Percentiles rank a stretch among this genome's conserved stretches.
phyloP scores from a whole-genome alignment of 2,329 filamentous ascomycete species.

The Huntiella decipiens region DNA sequence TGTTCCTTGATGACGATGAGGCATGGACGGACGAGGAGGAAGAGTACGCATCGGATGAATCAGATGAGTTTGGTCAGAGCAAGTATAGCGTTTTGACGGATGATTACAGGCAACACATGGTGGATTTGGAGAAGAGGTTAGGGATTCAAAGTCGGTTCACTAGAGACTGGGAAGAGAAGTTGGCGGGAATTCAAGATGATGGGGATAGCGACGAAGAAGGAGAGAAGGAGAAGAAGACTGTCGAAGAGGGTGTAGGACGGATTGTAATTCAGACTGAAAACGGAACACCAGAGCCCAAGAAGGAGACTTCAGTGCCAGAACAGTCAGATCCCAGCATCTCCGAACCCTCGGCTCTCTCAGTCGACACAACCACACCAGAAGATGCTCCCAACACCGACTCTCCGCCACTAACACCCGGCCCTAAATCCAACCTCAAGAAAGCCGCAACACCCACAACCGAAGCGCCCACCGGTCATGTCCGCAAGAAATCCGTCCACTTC shows the following conservation, averaged over 20 bases:
- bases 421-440: constrained; percentile 16
- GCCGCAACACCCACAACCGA: constrained; percentile 11
- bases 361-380: not conserved
- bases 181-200: constrained; percentile 19
- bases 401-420: not conserved
- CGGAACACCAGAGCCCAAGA: constrained; percentile 11
- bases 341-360: not conserved
- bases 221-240: constrained; percentile 20
- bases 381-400: not conserved
- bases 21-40: constrained; percentile 28
- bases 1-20: constrained; percentile 45
- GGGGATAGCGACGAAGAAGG: constrained; percentile 20
- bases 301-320: not conserved
- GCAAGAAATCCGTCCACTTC: constrained; percentile 64
- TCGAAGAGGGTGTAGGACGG: constrained; percentile 36
- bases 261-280: constrained; percentile 26
- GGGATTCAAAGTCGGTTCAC: constrained; percentile 34
- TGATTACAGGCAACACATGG: constrained; percentile 66
- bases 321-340: not conserved
- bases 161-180: constrained; percentile 31
- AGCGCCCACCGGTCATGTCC: constrained; percentile 4
- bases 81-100: constrained; percentile 48
- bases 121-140: constrained; percentile 61
- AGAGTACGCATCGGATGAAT: constrained; percentile 35
- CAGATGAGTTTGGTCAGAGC: constrained; percentile 60